These are phyloP conservation scores for Arbutus unedo DNA, from an alignment of 148 eudicot species.

Conservation along the genomic window DNA sequence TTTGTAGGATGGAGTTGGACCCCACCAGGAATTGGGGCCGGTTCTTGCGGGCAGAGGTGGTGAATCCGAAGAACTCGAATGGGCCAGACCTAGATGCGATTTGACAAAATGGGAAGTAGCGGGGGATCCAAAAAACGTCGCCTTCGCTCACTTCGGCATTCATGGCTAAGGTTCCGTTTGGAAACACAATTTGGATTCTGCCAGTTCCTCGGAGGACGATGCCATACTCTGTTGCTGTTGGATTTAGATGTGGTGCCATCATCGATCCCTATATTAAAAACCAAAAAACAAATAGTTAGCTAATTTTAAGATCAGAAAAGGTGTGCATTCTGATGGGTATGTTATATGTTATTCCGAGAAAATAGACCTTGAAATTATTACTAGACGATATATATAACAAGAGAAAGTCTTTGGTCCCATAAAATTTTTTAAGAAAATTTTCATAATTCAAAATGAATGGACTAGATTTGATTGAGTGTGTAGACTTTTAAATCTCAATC, in stretches of 20 bases:
- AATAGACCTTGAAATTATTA: no score
- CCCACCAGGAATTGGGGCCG: constrained; percentile 84
- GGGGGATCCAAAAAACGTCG: constrained; percentile 72
- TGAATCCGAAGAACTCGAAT: constrained; percentile 82
- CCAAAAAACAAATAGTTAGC: neutral
- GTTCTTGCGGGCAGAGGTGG: constrained; percentile 66
- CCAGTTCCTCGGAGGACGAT: constrained; percentile 63
- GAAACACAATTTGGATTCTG: constrained; percentile 70
- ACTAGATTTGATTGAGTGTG: no score
- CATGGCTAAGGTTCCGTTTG: constrained; percentile 75
- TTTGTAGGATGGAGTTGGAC: constrained; percentile 47
- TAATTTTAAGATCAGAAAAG: neutral
- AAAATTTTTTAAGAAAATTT: no score
- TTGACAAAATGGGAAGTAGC: constrained; percentile 92
- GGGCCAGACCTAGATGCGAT: constrained; percentile 72
- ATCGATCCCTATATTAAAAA: constrained; percentile 56
- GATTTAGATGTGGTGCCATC: constrained; percentile 95
- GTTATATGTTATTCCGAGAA: no score
- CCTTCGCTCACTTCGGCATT: constrained; percentile 66
- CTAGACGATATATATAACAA: no score
- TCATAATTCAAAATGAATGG: no score
- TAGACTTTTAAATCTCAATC: no score
- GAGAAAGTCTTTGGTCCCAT: no score
- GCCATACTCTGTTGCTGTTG: constrained; percentile 79
- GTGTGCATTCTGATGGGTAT: no score